Evolutionary conservation across 768 basidiomycete species (phyloP), one percentile per base, ranked within the genome.

Genomic region (Sarcomyxa edulis): DNA sequence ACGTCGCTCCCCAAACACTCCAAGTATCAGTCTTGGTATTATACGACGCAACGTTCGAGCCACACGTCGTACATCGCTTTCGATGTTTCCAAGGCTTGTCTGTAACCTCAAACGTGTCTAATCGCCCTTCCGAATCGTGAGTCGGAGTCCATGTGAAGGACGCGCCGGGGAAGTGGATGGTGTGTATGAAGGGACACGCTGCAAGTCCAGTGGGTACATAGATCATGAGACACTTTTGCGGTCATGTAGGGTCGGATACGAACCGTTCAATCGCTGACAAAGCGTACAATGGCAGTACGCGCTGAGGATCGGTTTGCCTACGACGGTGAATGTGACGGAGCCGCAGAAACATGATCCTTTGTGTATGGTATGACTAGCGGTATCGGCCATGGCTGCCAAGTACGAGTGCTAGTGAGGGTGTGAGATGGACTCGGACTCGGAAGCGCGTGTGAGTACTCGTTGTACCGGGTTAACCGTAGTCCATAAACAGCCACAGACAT

Each of bases 231-330:
- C 35, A 32, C 16, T 24, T 26, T 30, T 34, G 27, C 47, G 43
- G 36, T 27, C 39, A 35, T 18, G 27, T 18, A 32, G 35, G 5
- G 4, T 20, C 19, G 23, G 14, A 25, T 33, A 44, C 63, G 41
- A 50, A 72, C 80, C 76, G 46, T 60, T 74, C 35, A 82, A 52
- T 27, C 71, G 62, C 54, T 84, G 83, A 49, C 84, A 86, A n/a
- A 70, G 54, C 3, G 76, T 77, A 50, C 84, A 86, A 49, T 85
- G 84, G 45, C 80, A 84, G 49, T 76, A 84, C 5, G 76, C 80
- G 45, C 72, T 74, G 23, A 76, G 58, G 3, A 73, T 46, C 1
- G 81, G 78, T 23, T 51, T 55, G 2, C 73, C 74, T 8, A 53
- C 54, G 2, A 78, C 62, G 32, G 61, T 43, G 44, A 76, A 84